Base-by-base conservation (phyloP, 352 stramenopile genomes). In the Phytophthora chlamydospora region DNA sequence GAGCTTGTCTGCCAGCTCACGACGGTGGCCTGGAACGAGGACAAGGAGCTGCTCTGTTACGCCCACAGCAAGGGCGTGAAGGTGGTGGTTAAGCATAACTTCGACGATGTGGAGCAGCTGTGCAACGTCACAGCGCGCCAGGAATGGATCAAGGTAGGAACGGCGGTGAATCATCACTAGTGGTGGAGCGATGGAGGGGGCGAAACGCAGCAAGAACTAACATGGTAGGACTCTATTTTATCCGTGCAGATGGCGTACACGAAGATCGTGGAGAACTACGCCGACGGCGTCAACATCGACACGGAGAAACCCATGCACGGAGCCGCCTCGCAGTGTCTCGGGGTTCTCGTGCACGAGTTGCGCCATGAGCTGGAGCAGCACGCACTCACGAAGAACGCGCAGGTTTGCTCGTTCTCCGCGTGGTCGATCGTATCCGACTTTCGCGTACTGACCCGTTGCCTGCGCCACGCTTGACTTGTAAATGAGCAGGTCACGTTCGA, bases 231-330 rank as follows among this genome's bases (percentile, higher is more conserved):
- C 29, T 6, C 36, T 52, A 1, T 60, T 32, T 49, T 31, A 24
- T 10, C 17, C 35, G 3, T 40, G 17, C 45, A 87, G 71, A 53
- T 61, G 13, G 81, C 76, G 14, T 91, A 91, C 71, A 52, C 68
- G 11, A 76, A 68, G 17, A 91, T 93, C 35, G 70, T 87, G 13
- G 31, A 56, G 21, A 92, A 89, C 49, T 88, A 86, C 40, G 82
- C 85, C 2, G 85, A 95, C 44, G 85, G 85, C 8, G 83, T 95
- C 39, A 95, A 95, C 45, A 90, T 95, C 35, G 85, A 95, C 55
- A 95, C 77, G 13, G 85, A 95, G 53, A 88, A 83, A 31, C 58
- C 81, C 14, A 84, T 91, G 68, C 55, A 75, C 14, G 80, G 80
- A 2, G 40, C 54, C 1, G 58, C 61, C 0, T 75, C 82, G 8